Evolutionary conservation across 371 early-diverging fungal species (phyloP).

Genomic region (Lichtheimia ramosa): DNA sequence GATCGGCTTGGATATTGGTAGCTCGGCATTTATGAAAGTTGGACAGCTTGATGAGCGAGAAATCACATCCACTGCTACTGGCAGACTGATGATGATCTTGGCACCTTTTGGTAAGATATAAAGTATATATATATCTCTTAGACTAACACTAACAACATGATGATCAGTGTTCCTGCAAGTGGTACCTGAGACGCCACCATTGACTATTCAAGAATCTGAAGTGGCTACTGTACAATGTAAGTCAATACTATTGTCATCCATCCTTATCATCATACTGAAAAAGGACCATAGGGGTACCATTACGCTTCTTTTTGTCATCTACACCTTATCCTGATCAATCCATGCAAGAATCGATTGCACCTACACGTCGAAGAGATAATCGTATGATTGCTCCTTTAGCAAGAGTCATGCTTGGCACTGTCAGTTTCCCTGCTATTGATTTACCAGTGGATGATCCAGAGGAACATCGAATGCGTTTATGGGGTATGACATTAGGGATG

Average conservation of each 20-base stretch:
- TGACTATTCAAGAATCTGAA: slow-evolving; percentile 55
- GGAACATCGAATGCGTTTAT: slow-evolving; percentile 42
- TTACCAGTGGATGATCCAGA: slow-evolving; percentile 37
- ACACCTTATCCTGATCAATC: slow-evolving; percentile 32
- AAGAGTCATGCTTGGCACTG: slow-evolving; percentile 23
- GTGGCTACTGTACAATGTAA: slow-evolving; percentile 69
- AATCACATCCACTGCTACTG: slow-evolving; percentile 50
- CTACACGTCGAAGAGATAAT: slow-evolving; percentile 6
- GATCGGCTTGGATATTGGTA: slow-evolving; percentile 57
- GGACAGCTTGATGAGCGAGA: slow-evolving; percentile 71
- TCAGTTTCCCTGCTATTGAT: slow-evolving; percentile 39
- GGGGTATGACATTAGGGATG: slow-evolving; percentile 73
- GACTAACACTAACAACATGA: slow-evolving; percentile 3
- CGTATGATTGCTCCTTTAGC: slow-evolving; percentile 12
- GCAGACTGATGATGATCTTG: slow-evolving; percentile 60
- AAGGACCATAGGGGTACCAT: slow-evolving; percentile 37
- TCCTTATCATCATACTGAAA: neutral
- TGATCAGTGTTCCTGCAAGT: slow-evolving; percentile 62
- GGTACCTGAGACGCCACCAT: slow-evolving; percentile 51
- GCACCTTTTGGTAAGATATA: slow-evolving; percentile 54
- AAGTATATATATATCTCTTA: neutral
- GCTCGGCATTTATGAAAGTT: slow-evolving; percentile 45
- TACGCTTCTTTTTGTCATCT: slow-evolving; percentile 47
- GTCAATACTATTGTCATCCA: neutral
- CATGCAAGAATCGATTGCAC: slow-evolving; percentile 35